Conservation (phyloP, 2,329 filamentous ascomycete genomes). For the Xylariaceae sp. region DNA sequence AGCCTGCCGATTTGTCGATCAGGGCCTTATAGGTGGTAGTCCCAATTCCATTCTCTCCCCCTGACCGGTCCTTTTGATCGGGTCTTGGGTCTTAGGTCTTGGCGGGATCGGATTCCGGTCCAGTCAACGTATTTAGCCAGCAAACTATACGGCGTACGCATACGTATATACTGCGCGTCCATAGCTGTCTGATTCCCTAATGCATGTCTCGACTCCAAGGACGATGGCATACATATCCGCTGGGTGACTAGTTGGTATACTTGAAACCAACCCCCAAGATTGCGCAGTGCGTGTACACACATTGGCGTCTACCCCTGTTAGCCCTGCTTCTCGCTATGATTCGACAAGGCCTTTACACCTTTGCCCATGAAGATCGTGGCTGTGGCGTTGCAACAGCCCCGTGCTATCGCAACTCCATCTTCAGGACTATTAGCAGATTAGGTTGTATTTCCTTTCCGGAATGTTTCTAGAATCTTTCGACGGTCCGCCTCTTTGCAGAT, state of each 20-base stretch:
- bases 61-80: slow-evolving; percentile 16
- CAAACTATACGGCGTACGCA: no score
- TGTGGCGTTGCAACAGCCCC: not conserved
- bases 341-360: not conserved
- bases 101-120: not conserved
- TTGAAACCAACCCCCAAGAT: not conserved
- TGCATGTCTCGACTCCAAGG: not conserved
- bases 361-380: not conserved
- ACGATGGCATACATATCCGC: not conserved
- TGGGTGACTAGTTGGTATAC: not conserved
- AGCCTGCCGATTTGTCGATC: no score
- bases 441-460: no score
- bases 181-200: not conserved
- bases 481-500: no score
- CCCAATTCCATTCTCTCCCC: no score
- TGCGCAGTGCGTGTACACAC: not conserved
- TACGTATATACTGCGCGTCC: no score
- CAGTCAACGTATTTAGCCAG: not conserved
- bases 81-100: not conserved
- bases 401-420: not conserved
- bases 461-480: not conserved
- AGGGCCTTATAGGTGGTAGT: no score
- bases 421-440: no score
- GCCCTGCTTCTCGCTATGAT: not conserved
- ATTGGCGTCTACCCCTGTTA: not conserved